Evolutionary conservation across 345 rosid genomes (phyloP), one percentile per base, ranked within the genome.

Genomic region (sweet orange (Citrus sinensis)): DNA sequence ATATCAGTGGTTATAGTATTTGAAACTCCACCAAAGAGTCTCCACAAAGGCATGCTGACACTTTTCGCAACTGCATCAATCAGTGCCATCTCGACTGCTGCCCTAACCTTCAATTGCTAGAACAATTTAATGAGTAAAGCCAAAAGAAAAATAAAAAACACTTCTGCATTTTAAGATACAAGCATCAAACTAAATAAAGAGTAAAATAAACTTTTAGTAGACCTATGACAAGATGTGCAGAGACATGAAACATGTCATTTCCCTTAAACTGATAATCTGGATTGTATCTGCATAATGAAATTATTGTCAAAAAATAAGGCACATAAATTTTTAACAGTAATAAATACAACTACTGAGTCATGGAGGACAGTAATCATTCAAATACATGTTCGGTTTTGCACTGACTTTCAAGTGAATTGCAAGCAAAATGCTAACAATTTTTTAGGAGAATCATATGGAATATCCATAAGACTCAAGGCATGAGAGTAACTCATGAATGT

Each of bases 21-120:
- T 13, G 96, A 89, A 83, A 86, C 89, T 68, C 97, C 99, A 77
- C 99, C 99, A 58, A 93, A 95, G 65, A 93, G 89, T 81, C 88
- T 87, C 97, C 97, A 93, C 81, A 93, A 71, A 17, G 98, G 97
- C 67, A 83, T 63, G 63, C 87, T 83, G 62, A 90, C 81, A 84
- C 95, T 90, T 64, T 87, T 90, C 79, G 98, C 94, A 70, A 81
- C 93, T 68, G 98, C 96, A 88, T 92, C 98, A 75, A 93, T 88
- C 86, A 93, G 76, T 24, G 99, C 97, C 98, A 93, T 93, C 90
- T 95, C 99, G 46, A 93, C 78, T 65, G 96, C 99, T 0, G 93
- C 97, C 83, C 97, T 87, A 68, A 92, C 96, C 99, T 95, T 80
- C 71, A 86, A 74, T 76, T 71, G 80, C 70, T 67, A 75, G 64